These are phyloP conservation scores for Populus euphratica DNA, from an alignment of 345 rosid species.

Conservation along the genomic window DNA sequence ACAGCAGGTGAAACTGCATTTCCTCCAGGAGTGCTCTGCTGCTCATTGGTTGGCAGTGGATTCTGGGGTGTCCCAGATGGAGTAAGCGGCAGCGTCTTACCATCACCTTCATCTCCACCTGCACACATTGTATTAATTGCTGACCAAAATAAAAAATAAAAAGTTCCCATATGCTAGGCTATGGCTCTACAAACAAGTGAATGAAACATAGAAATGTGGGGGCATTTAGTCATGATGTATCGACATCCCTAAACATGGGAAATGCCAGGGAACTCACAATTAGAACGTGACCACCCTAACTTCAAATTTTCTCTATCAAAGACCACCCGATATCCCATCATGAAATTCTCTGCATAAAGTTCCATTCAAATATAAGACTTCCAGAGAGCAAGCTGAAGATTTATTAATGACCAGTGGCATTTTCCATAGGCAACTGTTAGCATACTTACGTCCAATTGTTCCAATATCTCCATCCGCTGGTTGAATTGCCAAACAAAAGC, in stretches of 20 bases:
- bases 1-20: constrained; percentile 79
- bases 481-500: constrained; percentile 72
- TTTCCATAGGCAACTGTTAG: not conserved
- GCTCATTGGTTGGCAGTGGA: constrained; percentile 72
- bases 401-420: not conserved
- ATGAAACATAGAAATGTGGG: no score
- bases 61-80: constrained; percentile 41
- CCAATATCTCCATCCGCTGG: constrained; percentile 55
- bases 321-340: constrained; percentile 70
- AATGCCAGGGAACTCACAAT: constrained; percentile 49
- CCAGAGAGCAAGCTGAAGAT: not conserved
- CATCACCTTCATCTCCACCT: constrained; percentile 57
- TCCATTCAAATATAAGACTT: not conserved
- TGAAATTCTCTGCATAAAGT: constrained; percentile 70
- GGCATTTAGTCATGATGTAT: no score
- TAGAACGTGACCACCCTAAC: constrained; percentile 79
- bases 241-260: not conserved
- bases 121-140: constrained; percentile 9
- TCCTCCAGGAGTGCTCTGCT: constrained; percentile 45
- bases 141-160: no score
- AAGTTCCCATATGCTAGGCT: no score
- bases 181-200: no score
- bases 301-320: constrained; percentile 79
- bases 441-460: constrained; percentile 66
- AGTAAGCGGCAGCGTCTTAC: constrained; percentile 33